phyloP scores from a whole-genome alignment of 2,329 filamentous ascomycete genomes.

The Aureobasidium melanogenum region DNA sequence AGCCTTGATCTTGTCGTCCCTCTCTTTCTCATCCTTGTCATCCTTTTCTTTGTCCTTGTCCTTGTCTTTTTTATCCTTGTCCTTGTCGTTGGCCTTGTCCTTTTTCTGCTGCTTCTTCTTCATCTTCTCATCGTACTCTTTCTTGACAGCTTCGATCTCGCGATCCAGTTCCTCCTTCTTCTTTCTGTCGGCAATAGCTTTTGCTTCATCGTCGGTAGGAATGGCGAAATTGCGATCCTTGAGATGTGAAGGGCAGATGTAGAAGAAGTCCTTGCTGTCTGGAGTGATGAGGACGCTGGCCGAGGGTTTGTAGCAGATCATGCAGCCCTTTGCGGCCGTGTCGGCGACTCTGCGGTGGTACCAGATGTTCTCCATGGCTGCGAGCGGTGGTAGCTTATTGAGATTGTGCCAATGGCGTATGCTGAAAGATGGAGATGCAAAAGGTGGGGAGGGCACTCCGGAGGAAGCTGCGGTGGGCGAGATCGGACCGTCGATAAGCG shows the following conservation, averaged over 20 bases:
- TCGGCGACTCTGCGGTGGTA: slow-evolving; percentile 81
- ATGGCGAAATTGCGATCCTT: slow-evolving; percentile 74
- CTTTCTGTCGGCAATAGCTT: slow-evolving; percentile 46
- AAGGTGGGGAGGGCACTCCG: background rate
- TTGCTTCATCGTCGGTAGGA: slow-evolving; percentile 61
- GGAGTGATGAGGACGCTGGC: slow-evolving; percentile 80
- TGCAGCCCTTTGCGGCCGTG: slow-evolving; percentile 71
- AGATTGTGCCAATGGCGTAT: background rate
- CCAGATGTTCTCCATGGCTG: slow-evolving; percentile 56
- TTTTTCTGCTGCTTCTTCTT: slow-evolving; percentile 33
- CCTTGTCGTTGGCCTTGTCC: slow-evolving; percentile 34
- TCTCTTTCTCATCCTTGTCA: slow-evolving; percentile 51
- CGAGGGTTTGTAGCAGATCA: slow-evolving; percentile 84
- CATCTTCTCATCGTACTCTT: slow-evolving; percentile 41
- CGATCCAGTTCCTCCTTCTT: slow-evolving; percentile 38
- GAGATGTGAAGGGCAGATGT: slow-evolving; percentile 74
- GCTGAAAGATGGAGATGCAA: background rate
- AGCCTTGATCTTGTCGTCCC: slow-evolving; percentile 48
- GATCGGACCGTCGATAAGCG: slow-evolving; percentile 9
- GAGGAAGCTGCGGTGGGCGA: background rate
- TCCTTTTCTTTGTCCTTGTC: slow-evolving; percentile 61
- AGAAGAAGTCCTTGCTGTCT: slow-evolving; percentile 84
- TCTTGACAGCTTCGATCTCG: slow-evolving; percentile 41
- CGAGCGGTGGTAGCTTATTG: background rate
- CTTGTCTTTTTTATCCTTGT: slow-evolving; percentile 56